Percentiles rank a stretch among this genome's conserved stretches.
phyloP scores from a whole-genome alignment of 441 rosid species.

The Pelargonium myrrhifolium region DNA sequence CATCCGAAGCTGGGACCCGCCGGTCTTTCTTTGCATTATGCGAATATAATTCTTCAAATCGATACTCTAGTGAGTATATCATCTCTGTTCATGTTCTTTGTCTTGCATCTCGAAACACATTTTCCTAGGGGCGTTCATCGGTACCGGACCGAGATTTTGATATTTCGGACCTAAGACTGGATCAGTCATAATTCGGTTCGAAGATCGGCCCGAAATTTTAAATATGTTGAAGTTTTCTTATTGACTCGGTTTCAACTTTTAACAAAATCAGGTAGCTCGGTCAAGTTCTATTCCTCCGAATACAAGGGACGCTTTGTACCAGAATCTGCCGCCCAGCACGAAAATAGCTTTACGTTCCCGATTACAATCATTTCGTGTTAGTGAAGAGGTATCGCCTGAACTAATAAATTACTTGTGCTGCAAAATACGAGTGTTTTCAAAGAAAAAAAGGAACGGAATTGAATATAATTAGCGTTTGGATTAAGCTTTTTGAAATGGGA shows the following conservation, averaged over 20 bases:
- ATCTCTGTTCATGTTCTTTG: constrained; percentile 10
- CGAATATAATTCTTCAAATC: constrained; percentile 83
- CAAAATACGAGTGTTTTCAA: no score
- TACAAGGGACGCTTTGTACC: constrained; percentile 91
- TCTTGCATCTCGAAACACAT: no score
- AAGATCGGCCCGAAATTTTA: no score
- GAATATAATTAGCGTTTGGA: no score
- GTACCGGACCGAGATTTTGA: no score
- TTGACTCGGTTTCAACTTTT: no score
- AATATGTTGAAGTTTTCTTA: no score
- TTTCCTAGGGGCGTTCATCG: no score
- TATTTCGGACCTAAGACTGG: no score
- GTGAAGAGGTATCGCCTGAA: constrained; percentile 59
- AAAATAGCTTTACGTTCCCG: constrained; percentile 73
- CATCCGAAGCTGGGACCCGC: constrained; percentile 73
- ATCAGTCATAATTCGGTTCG: no score
- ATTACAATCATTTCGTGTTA: constrained; percentile 54
- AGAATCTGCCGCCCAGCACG: constrained; percentile 82
- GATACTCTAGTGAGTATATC: constrained; percentile 79
- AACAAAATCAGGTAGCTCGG: constrained; percentile 66
- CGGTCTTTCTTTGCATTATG: constrained; percentile 95
- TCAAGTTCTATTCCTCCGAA: constrained; percentile 86
- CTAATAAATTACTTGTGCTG: not conserved
- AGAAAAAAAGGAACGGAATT: no score
- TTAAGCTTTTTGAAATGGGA: no score